Conservation (phyloP, 164 flowering plant genomes). For the Cinnamomum micranthum region DNA sequence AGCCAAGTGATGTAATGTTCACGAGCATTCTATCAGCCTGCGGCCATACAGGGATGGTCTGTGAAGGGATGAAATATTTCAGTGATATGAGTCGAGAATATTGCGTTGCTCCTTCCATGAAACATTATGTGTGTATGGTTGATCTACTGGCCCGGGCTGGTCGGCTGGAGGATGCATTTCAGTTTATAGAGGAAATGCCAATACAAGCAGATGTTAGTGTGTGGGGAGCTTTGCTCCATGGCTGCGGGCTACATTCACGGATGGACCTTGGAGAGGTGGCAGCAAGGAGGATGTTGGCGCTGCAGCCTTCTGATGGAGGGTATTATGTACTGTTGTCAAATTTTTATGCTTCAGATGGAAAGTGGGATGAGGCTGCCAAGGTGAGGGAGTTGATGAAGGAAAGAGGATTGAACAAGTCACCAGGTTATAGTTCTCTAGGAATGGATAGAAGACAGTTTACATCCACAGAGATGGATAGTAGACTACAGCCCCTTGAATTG, state of each 20-base stretch:
- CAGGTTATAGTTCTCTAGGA: conserved; percentile 48
- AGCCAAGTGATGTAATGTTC: conserved; percentile 61
- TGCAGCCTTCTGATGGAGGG: conserved; percentile 50
- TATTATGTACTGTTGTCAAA: conserved; percentile 61
- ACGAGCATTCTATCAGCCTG: conserved; percentile 62
- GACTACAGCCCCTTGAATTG: conserved; percentile 8
- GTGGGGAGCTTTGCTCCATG: conserved; percentile 71
- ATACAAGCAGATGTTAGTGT: conserved; percentile 40
- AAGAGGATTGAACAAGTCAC: conserved; percentile 50
- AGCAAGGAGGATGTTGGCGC: conserved; percentile 44
- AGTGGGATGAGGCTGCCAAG: conserved; percentile 46
- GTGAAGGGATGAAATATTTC: conserved; percentile 59
- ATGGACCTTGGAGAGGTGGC: conserved; percentile 64
- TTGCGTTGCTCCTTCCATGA: conserved; percentile 46
- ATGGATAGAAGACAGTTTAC: conserved; percentile 3
- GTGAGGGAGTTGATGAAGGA: conserved; percentile 56
- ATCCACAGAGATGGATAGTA: conserved; percentile 12
- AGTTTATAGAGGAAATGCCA: conserved; percentile 59
- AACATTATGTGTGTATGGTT: conserved; percentile 78
- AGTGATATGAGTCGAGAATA: conserved; percentile 43
- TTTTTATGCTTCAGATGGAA: conserved; percentile 53
- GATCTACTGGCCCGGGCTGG: conserved; percentile 70
- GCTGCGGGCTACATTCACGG: conserved; percentile 58
- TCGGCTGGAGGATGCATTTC: conserved; percentile 61
- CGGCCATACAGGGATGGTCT: conserved; percentile 67